Evolutionary conservation across 805 yeast species (phyloP).

Genomic region (Metschnikowia shivogae): DNA sequence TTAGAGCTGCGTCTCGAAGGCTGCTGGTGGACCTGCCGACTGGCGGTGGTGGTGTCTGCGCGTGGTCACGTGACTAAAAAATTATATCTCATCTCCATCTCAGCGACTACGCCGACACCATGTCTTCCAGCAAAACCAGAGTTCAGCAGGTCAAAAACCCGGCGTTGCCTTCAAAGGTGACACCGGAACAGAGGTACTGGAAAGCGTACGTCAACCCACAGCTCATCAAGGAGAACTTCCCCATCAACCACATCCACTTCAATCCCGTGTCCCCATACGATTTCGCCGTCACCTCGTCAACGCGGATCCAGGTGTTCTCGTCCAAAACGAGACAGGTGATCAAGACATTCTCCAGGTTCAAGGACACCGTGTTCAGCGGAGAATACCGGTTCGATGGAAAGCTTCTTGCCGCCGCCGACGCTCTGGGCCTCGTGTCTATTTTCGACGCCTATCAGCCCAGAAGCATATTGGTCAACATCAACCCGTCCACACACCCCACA

Average conservation of each 20-base stretch:
- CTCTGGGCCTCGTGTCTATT: slow-evolving; percentile 86
- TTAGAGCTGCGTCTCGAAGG: no score
- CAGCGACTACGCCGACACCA: slow-evolving; percentile 21
- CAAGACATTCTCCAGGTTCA: slow-evolving; percentile 81
- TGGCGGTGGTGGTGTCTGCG: not conserved
- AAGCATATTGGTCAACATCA: slow-evolving; percentile 70
- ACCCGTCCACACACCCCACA: slow-evolving; percentile 82
- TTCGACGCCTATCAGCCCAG: slow-evolving; percentile 82
- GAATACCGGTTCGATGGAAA: slow-evolving; percentile 91
- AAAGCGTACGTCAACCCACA: slow-evolving; percentile 80
- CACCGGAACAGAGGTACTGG: slow-evolving; percentile 95
- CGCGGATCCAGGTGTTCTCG: slow-evolving; percentile 87
- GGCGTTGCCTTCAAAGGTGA: slow-evolving; percentile 74
- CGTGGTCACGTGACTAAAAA: slow-evolving; percentile 11
- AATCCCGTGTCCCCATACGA: slow-evolving; percentile 84
- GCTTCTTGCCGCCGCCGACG: slow-evolving; percentile 90
- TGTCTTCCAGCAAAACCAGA: slow-evolving; percentile 73
- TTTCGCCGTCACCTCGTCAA: slow-evolving; percentile 88
- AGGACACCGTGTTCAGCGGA: slow-evolving; percentile 88
- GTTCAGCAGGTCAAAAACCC: slow-evolving; percentile 65
- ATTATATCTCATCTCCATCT: slow-evolving; percentile 3
- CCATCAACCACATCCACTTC: slow-evolving; percentile 83
- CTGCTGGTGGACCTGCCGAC: no score
- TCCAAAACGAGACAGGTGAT: slow-evolving; percentile 91
- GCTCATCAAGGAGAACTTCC: slow-evolving; percentile 87